Evolutionary conservation across 495 filamentous ascomycete species (phyloP).

Genomic region (Podospora pseudocomata): DNA sequence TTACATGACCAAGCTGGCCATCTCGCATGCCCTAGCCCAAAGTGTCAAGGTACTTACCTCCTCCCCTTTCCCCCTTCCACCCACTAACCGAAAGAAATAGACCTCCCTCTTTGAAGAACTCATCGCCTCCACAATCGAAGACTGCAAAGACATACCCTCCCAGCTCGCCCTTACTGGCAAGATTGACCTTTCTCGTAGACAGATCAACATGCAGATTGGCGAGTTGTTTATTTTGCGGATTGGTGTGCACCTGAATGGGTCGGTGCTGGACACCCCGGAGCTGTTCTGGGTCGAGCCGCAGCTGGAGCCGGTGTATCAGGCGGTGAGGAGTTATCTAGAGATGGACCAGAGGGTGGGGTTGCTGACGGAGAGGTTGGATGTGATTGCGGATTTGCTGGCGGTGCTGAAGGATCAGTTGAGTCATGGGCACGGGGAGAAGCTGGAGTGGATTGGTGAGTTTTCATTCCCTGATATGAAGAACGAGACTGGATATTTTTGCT

Average conservation of each 20-base stretch:
- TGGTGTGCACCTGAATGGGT: slow-evolving; percentile 96
- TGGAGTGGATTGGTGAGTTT: slow-evolving; percentile 88
- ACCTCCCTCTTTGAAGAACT: slow-evolving; percentile 97
- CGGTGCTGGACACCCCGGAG: slow-evolving; percentile 94
- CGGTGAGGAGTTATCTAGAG: slow-evolving; percentile 90
- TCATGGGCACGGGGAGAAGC: slow-evolving; percentile 90
- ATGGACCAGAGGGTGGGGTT: slow-evolving; percentile 95
- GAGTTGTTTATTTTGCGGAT: slow-evolving; percentile 96
- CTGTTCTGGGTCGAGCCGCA: slow-evolving; percentile 98
- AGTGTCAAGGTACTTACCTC: slow-evolving; percentile 68
- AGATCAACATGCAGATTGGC: slow-evolving; percentile 99
- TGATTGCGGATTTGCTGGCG: slow-evolving; percentile 89
- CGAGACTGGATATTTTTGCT: not conserved
- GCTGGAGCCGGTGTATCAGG: slow-evolving; percentile 90
- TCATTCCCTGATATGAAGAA: not conserved
- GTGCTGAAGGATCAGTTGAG: slow-evolving; percentile 95
- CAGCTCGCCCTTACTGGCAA: slow-evolving; percentile 90
- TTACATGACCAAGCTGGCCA: slow-evolving; percentile 97
- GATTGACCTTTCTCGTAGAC: slow-evolving; percentile 71
- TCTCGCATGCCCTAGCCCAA: slow-evolving; percentile 90
- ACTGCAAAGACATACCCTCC: slow-evolving; percentile 82
- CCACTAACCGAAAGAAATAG: slow-evolving; percentile 36
- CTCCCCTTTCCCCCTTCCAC: not conserved
- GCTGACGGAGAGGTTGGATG: slow-evolving; percentile 82
- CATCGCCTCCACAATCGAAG: slow-evolving; percentile 85